phyloP scores from a whole-genome alignment of 495 filamentous ascomycete genomes.

The Neurospora sp. region DNA sequence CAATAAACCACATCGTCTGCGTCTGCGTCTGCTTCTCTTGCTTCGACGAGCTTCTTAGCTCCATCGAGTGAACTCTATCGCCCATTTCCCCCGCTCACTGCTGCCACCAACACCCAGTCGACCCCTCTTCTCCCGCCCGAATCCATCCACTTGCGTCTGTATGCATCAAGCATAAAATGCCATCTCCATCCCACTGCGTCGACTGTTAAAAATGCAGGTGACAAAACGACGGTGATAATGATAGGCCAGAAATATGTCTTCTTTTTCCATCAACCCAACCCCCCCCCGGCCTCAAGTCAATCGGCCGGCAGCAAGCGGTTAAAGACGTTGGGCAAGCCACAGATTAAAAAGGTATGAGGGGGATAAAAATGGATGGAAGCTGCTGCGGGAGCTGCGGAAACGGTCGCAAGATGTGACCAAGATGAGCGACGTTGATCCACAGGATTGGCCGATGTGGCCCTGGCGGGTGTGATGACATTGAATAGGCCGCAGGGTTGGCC shows the following conservation, averaged over 20 bases:
- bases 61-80: not conserved
- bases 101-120: accelerated
- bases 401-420: not conserved
- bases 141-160: not conserved
- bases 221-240: not conserved
- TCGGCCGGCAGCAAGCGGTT: not conserved
- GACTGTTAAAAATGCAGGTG: not conserved
- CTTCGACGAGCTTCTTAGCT: not conserved
- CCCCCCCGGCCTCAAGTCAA: not conserved
- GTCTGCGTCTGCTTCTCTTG: not conserved
- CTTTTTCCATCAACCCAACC: not conserved
- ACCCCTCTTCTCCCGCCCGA: not conserved
- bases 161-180: not conserved
- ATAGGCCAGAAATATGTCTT: not conserved
- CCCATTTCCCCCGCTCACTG: not conserved
- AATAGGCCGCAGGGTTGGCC: conserved; percentile 19
- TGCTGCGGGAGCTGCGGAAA: not conserved
- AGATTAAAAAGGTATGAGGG: not conserved
- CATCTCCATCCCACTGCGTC: not conserved
- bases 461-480: not conserved
- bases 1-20: not conserved
- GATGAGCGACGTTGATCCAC: not conserved
- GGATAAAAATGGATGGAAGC: not conserved
- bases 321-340: not conserved
- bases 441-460: not conserved